Conservation (phyloP, 345 rosid species). For the Linum trigynum region DNA sequence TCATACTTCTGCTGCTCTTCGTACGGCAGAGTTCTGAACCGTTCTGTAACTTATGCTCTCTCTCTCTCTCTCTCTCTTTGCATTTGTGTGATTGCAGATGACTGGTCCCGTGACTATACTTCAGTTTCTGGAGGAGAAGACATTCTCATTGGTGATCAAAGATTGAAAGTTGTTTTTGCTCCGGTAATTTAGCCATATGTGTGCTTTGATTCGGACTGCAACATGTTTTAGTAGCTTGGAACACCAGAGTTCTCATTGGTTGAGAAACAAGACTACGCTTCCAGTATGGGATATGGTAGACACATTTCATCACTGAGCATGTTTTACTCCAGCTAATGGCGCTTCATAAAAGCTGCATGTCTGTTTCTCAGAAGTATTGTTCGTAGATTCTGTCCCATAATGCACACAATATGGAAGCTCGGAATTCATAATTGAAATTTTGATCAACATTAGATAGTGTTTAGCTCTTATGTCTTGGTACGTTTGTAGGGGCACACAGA, state of each 20-base stretch:
- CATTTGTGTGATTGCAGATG: slow-evolving; percentile 24
- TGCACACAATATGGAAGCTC: too few species aligned
- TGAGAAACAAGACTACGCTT: not conserved
- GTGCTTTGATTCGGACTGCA: not conserved
- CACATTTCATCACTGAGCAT: not conserved
- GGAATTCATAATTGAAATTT: not conserved
- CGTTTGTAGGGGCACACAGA: slow-evolving; percentile 77
- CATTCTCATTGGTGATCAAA: slow-evolving; percentile 67
- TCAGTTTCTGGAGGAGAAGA: slow-evolving; percentile 71
- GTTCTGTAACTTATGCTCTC: not conserved
- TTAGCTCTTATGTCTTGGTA: not conserved
- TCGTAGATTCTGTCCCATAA: not conserved
- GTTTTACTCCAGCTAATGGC: not conserved
- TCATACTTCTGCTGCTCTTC: not conserved
- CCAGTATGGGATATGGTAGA: too few species aligned
- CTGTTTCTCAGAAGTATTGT: not conserved
- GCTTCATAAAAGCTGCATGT: not conserved
- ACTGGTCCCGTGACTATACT: slow-evolving; percentile 60
- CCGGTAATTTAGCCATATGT: slow-evolving; percentile 37
- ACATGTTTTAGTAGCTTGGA: not conserved
- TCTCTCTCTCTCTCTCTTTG: not conserved
- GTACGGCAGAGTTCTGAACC: not conserved
- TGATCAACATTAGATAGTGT: not conserved
- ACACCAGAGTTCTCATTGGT: not conserved
- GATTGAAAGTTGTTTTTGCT: slow-evolving; percentile 51